These are phyloP conservation scores for Meripilus lineatus DNA, from an alignment of 1,284 basidiomycete genomes.

Conservation along the genomic window DNA sequence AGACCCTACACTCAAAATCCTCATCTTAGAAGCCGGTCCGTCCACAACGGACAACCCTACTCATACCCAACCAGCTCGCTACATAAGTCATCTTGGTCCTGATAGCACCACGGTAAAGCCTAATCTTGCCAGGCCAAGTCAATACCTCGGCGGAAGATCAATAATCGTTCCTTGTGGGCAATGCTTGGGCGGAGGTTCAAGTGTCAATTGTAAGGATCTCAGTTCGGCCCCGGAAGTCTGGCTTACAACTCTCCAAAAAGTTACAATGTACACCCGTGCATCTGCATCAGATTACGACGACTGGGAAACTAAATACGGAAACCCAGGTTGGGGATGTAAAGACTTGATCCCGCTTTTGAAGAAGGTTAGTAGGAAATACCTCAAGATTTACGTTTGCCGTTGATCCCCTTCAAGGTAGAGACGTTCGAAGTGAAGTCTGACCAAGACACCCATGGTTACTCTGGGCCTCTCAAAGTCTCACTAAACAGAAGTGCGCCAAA, in stretches of 20 bases:
- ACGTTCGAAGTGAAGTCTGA: conserved; percentile 9
- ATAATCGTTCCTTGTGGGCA: conserved; percentile 36
- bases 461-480: conserved; percentile 11
- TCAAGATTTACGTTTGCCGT: not conserved
- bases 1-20: conserved; percentile 34
- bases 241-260: not conserved
- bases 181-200: conserved; percentile 52
- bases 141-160: conserved; percentile 38
- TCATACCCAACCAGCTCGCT: conserved; percentile 29
- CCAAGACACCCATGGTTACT: conserved; percentile 10
- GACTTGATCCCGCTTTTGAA: conserved; percentile 42
- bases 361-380: conserved; percentile 30
- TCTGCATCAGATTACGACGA: conserved; percentile 49
- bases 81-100: conserved; percentile 21
- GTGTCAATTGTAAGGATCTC: conserved; percentile 46
- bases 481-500: conserved; percentile 21
- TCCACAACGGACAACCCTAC: conserved; percentile 25
- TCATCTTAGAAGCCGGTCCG: conserved; percentile 38
- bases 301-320: conserved; percentile 39
- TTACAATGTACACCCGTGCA: conserved; percentile 45
- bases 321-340: conserved; percentile 47
- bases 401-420: conserved; percentile 6
- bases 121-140: conserved; percentile 17
- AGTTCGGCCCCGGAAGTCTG: not conserved
- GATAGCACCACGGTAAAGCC: conserved; percentile 18